Percentiles rank a stretch among this genome's conserved stretches.
phyloP scores from a whole-genome alignment of 2,329 filamentous ascomycete species.

The Talaromyces pinophilus region DNA sequence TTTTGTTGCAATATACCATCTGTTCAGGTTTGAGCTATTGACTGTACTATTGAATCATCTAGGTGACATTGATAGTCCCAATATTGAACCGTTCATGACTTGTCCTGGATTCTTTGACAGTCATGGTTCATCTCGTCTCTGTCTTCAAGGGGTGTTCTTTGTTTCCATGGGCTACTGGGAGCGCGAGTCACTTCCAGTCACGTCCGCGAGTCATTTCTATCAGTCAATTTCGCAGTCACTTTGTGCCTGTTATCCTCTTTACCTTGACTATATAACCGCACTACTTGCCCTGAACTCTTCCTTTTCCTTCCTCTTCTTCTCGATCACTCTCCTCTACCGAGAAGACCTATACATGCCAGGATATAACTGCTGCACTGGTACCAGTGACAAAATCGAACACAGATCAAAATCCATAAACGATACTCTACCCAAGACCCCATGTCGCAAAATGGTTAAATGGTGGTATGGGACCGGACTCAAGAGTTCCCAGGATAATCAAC shows the following conservation, averaged over 20 bases:
- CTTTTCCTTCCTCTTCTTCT: not conserved
- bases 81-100: not conserved
- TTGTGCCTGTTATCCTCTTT: not conserved
- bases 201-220: not conserved
- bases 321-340: not conserved
- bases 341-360: not conserved
- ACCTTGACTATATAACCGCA: not conserved
- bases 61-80: too few relatives aligned
- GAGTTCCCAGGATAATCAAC: not conserved
- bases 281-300: not conserved
- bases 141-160: not conserved
- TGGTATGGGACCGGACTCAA: not conserved
- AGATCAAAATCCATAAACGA: not conserved
- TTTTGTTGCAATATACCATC: slow-evolving; percentile 9
- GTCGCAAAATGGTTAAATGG: not conserved
- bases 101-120: not conserved
- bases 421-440: not conserved
- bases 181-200: not conserved
- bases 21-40: not conserved
- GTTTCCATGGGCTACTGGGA: not conserved
- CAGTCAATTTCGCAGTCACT: not conserved
- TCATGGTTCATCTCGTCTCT: not conserved
- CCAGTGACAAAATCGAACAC: not conserved
- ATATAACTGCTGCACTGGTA: not conserved
- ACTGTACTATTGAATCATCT: not conserved